phyloP scores from a whole-genome alignment of 371 early-diverging fungal genomes.

The Thermomucor indicae-seudaticae region DNA sequence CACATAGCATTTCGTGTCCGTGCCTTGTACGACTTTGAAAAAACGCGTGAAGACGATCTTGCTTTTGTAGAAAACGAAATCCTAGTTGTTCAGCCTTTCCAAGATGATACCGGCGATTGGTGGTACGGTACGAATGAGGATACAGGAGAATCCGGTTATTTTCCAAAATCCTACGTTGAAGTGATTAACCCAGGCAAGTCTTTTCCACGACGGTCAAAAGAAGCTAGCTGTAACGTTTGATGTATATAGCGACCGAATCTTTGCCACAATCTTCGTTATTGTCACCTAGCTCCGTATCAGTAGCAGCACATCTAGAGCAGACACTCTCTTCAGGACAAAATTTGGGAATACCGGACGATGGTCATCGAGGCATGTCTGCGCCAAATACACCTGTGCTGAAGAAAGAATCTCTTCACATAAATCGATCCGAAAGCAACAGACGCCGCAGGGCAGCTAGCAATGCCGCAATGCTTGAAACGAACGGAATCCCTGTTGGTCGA shows the following conservation, averaged over 20 bases:
- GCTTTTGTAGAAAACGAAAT: conserved; percentile 39
- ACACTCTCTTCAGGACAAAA: too few species aligned
- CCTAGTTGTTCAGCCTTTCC: conserved; percentile 45
- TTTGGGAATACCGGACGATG: too few species aligned
- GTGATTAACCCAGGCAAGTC: conserved; percentile 25
- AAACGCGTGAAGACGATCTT: conserved; percentile 41
- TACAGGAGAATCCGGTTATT: conserved; percentile 31
- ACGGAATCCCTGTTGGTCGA: conserved; percentile 7
- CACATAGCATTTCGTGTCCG: conserved; percentile 38
- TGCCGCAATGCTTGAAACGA: conserved; percentile 17
- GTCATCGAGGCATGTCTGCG: conserved; percentile 22
- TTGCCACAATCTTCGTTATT: too few species aligned
- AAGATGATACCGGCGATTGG: conserved; percentile 45
- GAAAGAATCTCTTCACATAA: conserved; percentile 23
- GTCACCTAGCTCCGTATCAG: background rate
- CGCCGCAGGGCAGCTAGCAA: conserved; percentile 44
- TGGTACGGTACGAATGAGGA: conserved; percentile 44
- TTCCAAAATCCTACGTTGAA: conserved; percentile 39
- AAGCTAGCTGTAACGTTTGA: too few species aligned
- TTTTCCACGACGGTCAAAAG: background rate
- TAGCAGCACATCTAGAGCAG: background rate
- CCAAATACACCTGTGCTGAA: conserved; percentile 44
- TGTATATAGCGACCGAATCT: too few species aligned
- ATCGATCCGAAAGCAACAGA: conserved; percentile 21
- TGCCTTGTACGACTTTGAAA: conserved; percentile 37